Base-by-base conservation (phyloP, 257 asterid genomes). In the Solanum neorickii region DNA sequence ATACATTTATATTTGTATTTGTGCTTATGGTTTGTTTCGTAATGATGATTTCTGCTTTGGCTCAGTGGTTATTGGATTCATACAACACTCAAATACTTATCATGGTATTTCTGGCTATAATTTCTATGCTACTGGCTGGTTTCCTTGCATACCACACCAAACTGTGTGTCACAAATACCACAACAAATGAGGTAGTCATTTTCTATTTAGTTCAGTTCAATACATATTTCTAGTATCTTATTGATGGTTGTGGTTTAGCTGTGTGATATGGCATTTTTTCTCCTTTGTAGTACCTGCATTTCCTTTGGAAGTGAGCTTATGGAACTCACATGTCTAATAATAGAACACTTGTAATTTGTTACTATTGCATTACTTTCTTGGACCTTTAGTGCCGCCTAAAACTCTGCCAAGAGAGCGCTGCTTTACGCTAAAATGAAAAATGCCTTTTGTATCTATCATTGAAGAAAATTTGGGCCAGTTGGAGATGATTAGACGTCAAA, bases 61-160 rank as follows among this genome's bases (percentile, higher is more conserved):
- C 87, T 92, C 98, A 97, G 99, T 97, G 99, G 99, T 80, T 97
- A 94, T 39, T 94, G 94, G 92, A 89, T 89, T 90, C 98, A 59
- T 95, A 93, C 88, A 96, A 97, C 92, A 95, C 99, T 4, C 98
- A 94, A 90, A 91, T 97, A 92, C 98, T 97, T 87, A 89, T 94
- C 84, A 92, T 97, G 89, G 94, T 95, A 92, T 96, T 96, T 92
- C 92, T 97, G 90, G 96, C 97, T 68, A 92, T 96, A 68, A 90
- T 97, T 83, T 93, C 98, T 87, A 86, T 97, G 91, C 89, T 97
- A 88, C 85, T 97, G 72, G 93, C 93, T 88, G 98, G 99, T 83
- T 97, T 97, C 98, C 93, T 95, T 90, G 88, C 86, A 20, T 97
- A 97, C 93, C 99, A 97, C 92, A 93, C 95, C 82, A 97, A 94